Conservation (phyloP, 2,329 filamentous ascomycete genomes). For the Coleophoma eucalyptorum region DNA sequence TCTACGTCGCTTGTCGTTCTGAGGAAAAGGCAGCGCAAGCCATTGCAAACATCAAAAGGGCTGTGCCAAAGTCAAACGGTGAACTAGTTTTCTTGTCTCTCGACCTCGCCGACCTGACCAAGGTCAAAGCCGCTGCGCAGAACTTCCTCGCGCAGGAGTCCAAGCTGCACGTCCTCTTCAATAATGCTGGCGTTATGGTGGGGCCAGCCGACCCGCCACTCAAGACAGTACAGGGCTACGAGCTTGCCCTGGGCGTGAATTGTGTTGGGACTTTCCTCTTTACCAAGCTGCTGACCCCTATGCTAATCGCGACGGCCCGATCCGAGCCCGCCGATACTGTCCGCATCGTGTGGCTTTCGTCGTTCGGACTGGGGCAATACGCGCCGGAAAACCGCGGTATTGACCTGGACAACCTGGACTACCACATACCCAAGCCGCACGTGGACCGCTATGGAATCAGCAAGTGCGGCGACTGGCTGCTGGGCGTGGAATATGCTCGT, state of each 20-base stretch:
- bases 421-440: neutral
- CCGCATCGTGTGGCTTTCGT: conserved; percentile 7
- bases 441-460: conserved; percentile 7
- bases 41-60: neutral
- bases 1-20: neutral
- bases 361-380: neutral
- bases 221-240: conserved; percentile 15
- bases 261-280: conserved; percentile 29
- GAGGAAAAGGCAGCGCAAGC: neutral
- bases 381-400: conserved; percentile 1
- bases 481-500: conserved; percentile 6
- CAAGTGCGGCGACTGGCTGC: conserved; percentile 9
- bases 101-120: conserved; percentile 26
- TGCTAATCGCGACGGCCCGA: conserved; percentile 1
- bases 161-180: conserved; percentile 19
- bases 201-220: conserved; percentile 4
- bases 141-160: conserved; percentile 13
- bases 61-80: conserved; percentile 25
- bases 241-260: conserved; percentile 30
- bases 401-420: conserved; percentile 1
- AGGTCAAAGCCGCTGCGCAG: conserved; percentile 17
- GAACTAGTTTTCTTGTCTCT: conserved; percentile 32
- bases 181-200: conserved; percentile 22
- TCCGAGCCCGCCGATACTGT: neutral
- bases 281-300: conserved; percentile 26